Evolutionary conservation across 257 asterid genomes (phyloP).

Genomic region (Avicennia marina): DNA sequence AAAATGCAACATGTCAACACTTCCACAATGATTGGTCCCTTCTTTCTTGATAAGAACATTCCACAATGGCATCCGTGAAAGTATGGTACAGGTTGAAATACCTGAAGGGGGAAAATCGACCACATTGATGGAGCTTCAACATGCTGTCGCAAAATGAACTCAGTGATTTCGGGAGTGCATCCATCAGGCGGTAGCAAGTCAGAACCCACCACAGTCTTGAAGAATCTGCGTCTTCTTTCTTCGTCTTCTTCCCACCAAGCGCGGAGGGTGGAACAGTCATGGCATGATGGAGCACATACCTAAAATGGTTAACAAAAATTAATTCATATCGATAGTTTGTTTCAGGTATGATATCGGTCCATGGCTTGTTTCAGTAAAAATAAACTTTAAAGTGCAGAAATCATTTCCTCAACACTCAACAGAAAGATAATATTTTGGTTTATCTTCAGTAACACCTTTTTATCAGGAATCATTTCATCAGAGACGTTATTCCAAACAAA

Average conservation of each 20-base stretch:
- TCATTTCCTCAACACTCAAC: no score
- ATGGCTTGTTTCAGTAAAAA: no score
- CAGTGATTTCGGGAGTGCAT: conserved; percentile 79
- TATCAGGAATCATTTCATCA: no score
- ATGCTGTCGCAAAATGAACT: conserved; percentile 69
- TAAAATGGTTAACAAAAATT: conserved; percentile 14
- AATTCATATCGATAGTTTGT: not conserved
- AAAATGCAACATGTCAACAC: no score
- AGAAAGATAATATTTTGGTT: not conserved
- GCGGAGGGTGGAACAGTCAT: conserved; percentile 92
- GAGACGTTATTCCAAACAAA: no score
- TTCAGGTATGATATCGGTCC: no score
- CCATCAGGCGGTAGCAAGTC: conserved; percentile 65
- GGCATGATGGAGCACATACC: conserved; percentile 99
- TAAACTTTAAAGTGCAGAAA: no score
- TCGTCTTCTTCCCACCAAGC: conserved; percentile 99
- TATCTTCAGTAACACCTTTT: not conserved
- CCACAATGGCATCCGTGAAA: no score
- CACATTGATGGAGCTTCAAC: conserved; percentile 96
- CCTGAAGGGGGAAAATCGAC: conserved; percentile 99
- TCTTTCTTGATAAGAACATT: not conserved
- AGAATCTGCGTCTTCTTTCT: conserved; percentile 60
- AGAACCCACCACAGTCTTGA: conserved; percentile 65
- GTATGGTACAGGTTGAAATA: no score
- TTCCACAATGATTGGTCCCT: not conserved